phyloP scores from a whole-genome alignment of 257 asterid genomes.

The Phtheirospermum japonicum region DNA sequence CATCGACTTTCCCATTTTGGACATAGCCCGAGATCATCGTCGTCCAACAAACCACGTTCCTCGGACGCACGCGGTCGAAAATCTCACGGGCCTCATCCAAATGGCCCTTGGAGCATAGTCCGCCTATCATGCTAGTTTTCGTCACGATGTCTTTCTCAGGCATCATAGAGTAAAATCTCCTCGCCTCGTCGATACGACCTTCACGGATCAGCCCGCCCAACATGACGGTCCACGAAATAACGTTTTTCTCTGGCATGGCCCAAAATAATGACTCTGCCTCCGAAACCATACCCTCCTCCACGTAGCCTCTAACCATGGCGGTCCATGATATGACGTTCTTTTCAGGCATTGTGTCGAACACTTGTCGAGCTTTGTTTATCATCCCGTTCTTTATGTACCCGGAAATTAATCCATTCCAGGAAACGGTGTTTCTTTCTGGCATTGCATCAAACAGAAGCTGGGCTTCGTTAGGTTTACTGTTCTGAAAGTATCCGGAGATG shows the following conservation, averaged over 20 bases:
- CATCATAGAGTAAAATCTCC: slow-evolving; percentile 51
- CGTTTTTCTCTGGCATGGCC: slow-evolving; percentile 73
- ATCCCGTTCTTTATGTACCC: slow-evolving; percentile 64
- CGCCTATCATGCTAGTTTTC: slow-evolving; percentile 68
- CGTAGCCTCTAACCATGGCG: slow-evolving; percentile 64
- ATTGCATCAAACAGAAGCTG: slow-evolving; percentile 52
- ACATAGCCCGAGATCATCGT: slow-evolving; percentile 69
- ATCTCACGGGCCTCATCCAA: slow-evolving; percentile 63
- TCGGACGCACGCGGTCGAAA: slow-evolving; percentile 50
- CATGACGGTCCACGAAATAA: slow-evolving; percentile 78
- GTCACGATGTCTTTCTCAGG: slow-evolving; percentile 62
- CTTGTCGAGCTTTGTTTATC: slow-evolving; percentile 57
- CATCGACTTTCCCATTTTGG: slow-evolving; percentile 59
- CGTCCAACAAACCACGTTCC: slow-evolving; percentile 74
- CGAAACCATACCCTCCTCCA: slow-evolving; percentile 51
- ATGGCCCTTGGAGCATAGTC: slow-evolving; percentile 58
- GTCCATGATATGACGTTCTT: slow-evolving; percentile 70
- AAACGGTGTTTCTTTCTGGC: slow-evolving; percentile 62
- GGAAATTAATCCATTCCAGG: slow-evolving; percentile 78
- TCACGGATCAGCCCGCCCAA: slow-evolving; percentile 59
- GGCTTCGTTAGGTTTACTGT: slow-evolving; percentile 50
- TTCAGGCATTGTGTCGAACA: slow-evolving; percentile 63
- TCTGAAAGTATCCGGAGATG: slow-evolving; percentile 54
- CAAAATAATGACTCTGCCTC: slow-evolving; percentile 62
- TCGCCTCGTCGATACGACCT: slow-evolving; percentile 52